phyloP scores from a whole-genome alignment of 169 alveolate genomes.

The Cryptosporidium viatorum region DNA sequence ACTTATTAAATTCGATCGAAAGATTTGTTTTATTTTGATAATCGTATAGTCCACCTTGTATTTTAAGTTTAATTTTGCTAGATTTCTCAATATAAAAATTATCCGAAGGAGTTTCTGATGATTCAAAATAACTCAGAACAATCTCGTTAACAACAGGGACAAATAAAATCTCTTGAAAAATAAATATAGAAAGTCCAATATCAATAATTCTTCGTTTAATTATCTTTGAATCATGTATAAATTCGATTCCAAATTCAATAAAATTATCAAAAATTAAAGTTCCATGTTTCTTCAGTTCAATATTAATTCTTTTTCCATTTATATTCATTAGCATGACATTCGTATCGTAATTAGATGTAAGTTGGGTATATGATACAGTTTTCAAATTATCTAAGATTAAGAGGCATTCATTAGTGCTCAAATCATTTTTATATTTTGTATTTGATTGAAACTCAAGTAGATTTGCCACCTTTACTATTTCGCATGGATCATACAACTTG shows the following conservation, averaged over 20 bases:
- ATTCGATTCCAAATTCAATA: constrained; percentile 44
- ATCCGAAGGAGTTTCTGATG: background rate
- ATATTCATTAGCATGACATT: background rate
- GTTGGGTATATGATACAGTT: background rate
- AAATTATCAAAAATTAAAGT: background rate
- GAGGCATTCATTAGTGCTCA: background rate
- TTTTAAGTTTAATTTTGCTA: background rate
- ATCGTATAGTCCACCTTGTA: constrained; percentile 20
- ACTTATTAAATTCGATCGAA: background rate
- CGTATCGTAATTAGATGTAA: background rate
- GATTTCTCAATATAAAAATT: constrained; percentile 19
- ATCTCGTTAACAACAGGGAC: background rate
- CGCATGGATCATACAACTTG: constrained; percentile 28
- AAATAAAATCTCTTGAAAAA: constrained; percentile 28
- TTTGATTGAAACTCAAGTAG: background rate
- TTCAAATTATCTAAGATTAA: background rate
- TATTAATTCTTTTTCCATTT: background rate
- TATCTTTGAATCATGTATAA: background rate
- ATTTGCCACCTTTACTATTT: background rate
- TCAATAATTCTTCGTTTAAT: background rate
- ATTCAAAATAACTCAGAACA: constrained; percentile 5
- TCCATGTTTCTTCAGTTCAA: constrained; percentile 29
- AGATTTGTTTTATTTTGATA: background rate
- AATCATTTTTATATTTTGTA: background rate
- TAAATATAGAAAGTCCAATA: background rate